A percentile compares a stretch with the other conserved stretches of the same genome.
Conservation (phyloP, 257 asterid species). For the Nicotiana undulata region DNA sequence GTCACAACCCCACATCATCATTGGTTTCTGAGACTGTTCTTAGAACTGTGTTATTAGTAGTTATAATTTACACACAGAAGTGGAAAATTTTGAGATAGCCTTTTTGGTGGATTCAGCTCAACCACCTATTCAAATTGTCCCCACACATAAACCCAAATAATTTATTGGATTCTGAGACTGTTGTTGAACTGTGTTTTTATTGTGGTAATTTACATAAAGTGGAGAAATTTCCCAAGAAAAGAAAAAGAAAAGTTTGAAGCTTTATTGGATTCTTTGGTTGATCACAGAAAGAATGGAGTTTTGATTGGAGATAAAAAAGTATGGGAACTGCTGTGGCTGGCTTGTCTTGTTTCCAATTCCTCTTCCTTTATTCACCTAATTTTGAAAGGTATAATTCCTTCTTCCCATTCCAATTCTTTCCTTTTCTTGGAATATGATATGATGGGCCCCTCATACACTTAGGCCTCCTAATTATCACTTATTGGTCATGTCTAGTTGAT, state of each 20-base stretch:
- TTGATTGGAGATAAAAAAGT: constrained; percentile 6
- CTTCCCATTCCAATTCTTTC: background rate
- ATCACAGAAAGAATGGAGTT: constrained; percentile 5
- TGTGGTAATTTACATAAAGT: background rate
- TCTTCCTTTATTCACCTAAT: constrained; percentile 20
- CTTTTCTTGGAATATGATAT: background rate
- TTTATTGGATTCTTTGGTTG: constrained; percentile 11
- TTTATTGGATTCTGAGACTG: constrained; percentile 12
- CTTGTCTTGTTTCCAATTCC: constrained; percentile 29
- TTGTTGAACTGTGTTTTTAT: background rate
- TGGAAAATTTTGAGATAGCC: background rate
- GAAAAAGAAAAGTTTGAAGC: constrained; percentile 7
- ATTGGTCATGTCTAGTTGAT: background rate
- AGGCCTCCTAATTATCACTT: background rate
- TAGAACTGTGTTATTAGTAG: background rate
- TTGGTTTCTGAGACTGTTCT: constrained; percentile 12
- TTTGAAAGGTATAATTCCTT: constrained; percentile 36
- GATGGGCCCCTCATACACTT: background rate
- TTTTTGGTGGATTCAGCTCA: constrained; percentile 14
- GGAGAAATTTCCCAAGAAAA: background rate
- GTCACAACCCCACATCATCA: constrained; percentile 13
- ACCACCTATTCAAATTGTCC: constrained; percentile 9
- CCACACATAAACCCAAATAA: constrained; percentile 13
- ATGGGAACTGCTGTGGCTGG: constrained; percentile 33
- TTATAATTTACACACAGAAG: background rate